Conservation (phyloP, 2,329 filamentous ascomycete species). For the Simplicillium sp. region DNA sequence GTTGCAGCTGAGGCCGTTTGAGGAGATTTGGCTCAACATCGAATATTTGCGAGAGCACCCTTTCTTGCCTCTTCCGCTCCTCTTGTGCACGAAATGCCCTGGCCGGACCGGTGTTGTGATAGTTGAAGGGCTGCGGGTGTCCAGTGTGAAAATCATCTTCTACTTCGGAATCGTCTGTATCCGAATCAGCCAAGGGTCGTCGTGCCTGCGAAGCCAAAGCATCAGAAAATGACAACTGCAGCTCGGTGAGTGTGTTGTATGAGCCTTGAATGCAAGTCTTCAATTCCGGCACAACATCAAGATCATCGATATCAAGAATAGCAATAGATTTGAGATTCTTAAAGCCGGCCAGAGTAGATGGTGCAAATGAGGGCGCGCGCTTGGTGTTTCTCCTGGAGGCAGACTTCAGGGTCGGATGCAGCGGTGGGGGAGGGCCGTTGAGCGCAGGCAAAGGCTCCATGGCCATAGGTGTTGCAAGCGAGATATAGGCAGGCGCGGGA, state of each 20-base stretch:
- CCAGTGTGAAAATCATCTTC: slow-evolving; percentile 43
- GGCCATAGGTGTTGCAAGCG: slow-evolving; percentile 4
- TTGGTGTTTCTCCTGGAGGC: slow-evolving; percentile 25
- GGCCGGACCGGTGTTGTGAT: slow-evolving; percentile 30
- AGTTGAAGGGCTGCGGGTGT: slow-evolving; percentile 16
- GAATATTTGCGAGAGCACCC: slow-evolving; percentile 41
- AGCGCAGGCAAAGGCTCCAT: slow-evolving; percentile 4
- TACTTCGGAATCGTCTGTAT: slow-evolving; percentile 39
- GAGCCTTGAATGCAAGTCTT: slow-evolving; percentile 45
- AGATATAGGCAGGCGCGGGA: slow-evolving; percentile 13
- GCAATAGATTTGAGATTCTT: slow-evolving; percentile 41
- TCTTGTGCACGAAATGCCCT: slow-evolving; percentile 40
- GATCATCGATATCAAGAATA: slow-evolving; percentile 50
- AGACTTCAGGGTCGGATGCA: slow-evolving; percentile 23
- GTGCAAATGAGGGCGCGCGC: slow-evolving; percentile 16
- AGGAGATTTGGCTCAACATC: slow-evolving; percentile 33
- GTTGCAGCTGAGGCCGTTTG: slow-evolving; percentile 22
- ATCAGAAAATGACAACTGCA: slow-evolving; percentile 51
- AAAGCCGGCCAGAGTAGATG: slow-evolving; percentile 48
- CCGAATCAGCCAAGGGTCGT: slow-evolving; percentile 24
- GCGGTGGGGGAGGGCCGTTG: slow-evolving; percentile 8
- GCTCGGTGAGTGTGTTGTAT: slow-evolving; percentile 39
- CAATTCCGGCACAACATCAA: slow-evolving; percentile 47
- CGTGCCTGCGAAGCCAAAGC: slow-evolving; percentile 32
- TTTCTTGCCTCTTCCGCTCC: slow-evolving; percentile 45